Conservation (phyloP, 768 basidiomycete genomes). For the Leccinum olivaceopallidum region DNA sequence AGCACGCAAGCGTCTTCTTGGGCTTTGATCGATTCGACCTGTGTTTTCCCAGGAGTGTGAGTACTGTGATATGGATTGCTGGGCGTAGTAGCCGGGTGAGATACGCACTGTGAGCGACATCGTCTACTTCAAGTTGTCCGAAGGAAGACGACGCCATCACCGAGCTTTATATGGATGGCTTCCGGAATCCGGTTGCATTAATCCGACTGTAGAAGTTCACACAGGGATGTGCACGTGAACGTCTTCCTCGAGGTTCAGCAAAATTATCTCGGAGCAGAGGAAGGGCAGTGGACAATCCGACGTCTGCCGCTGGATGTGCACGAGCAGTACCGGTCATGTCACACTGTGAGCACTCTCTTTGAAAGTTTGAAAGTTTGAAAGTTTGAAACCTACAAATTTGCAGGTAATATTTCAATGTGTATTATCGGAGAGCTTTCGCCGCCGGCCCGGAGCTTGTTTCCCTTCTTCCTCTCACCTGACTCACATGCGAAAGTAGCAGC, state of each 20-base stretch:
- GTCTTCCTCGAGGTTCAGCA: not conserved
- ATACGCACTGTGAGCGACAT: conserved; percentile 17
- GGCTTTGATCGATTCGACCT: conserved; percentile 23
- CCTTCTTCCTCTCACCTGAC: no score
- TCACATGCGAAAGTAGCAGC: no score
- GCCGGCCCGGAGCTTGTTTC: no score
- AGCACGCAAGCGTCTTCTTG: conserved; percentile 31
- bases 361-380: no score
- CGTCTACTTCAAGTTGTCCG: not conserved
- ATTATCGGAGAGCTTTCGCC: no score
- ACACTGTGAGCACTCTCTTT: no score
- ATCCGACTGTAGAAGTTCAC: not conserved
- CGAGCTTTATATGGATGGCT: conserved; percentile 1
- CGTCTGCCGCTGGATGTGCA: not conserved
- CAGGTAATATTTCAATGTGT: no score
- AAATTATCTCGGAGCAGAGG: not conserved
- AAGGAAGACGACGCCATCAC: not conserved
- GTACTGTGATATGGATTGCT: not conserved
- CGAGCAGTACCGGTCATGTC: no score
- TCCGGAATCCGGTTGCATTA: not conserved
- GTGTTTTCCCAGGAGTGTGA: not conserved
- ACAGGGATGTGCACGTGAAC: not conserved
- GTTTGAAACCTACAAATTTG: no score
- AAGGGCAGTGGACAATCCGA: not conserved
- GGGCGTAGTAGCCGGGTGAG: not conserved